A percentile compares a stretch with the other conserved stretches of the same genome.
phyloP scores from a whole-genome alignment of 495 filamentous ascomycete genomes.

The Neurospora tetraspora region DNA sequence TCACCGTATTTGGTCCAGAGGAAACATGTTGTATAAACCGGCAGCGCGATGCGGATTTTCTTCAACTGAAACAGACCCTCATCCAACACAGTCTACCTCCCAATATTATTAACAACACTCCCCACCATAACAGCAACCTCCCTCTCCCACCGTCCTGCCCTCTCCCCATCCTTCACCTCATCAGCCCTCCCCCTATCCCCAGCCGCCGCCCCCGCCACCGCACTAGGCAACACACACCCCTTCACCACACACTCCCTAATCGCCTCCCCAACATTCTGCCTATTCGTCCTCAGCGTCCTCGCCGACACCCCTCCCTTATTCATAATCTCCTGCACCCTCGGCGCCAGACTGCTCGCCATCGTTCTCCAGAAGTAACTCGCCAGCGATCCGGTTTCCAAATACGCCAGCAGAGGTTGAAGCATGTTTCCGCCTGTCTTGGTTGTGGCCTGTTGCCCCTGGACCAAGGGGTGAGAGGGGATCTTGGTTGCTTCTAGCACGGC shows the following conservation, averaged over 20 bases:
- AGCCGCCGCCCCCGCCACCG: constrained; percentile 21
- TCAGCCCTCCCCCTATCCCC: constrained; percentile 25
- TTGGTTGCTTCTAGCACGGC: constrained; percentile 59
- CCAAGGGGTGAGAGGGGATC: constrained; percentile 53
- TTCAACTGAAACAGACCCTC: neutral
- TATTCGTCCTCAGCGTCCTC: constrained; percentile 66
- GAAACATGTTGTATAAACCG: neutral
- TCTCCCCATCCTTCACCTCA: constrained; percentile 31
- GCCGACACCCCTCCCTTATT: constrained; percentile 72
- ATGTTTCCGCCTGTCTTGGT: constrained; percentile 41
- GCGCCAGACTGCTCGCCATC: constrained; percentile 65
- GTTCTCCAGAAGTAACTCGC: constrained; percentile 87
- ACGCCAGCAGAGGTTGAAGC: constrained; percentile 60
- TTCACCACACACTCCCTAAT: constrained; percentile 75
- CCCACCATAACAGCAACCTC: constrained; percentile 95
- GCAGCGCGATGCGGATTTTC: neutral
- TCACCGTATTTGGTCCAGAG: neutral
- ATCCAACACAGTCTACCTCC: constrained; percentile 18
- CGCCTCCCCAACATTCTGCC: constrained; percentile 62
- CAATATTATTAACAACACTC: constrained; percentile 45
- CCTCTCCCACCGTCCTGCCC: constrained; percentile 55
- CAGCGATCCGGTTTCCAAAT: constrained; percentile 78
- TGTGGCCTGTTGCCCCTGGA: constrained; percentile 21
- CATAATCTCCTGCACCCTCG: constrained; percentile 74
- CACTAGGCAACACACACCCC: constrained; percentile 50